phyloP scores from a whole-genome alignment of 169 alveolate species.

The Eimeria acervulina region DNA sequence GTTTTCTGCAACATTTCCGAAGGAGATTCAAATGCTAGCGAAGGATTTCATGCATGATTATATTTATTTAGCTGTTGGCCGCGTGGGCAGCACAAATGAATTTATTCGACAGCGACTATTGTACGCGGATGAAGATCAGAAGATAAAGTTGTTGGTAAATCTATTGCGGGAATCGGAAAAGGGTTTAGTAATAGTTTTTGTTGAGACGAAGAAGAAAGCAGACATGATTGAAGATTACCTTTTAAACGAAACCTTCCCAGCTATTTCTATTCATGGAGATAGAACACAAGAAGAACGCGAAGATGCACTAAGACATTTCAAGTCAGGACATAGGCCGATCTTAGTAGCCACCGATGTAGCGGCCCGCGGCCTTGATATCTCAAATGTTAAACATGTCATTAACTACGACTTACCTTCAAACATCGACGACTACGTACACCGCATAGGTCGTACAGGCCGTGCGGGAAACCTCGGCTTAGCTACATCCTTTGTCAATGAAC shows the following conservation, averaged over 20 bases:
- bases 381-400: conserved; percentile 96
- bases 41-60: conserved; percentile 93
- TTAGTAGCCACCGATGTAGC: conserved; percentile 99
- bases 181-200: conserved; percentile 91
- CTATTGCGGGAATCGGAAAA: conserved; percentile 89
- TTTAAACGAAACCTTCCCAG: conserved; percentile 91
- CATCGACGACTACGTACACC: conserved; percentile 97
- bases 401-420: conserved; percentile 97
- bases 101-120: conserved; percentile 94
- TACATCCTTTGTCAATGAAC: conserved; percentile 95
- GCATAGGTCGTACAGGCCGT: conserved; percentile 99
- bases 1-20: conserved; percentile 97
- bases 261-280: conserved; percentile 97
- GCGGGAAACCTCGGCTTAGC: conserved; percentile 99
- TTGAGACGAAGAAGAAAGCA: conserved; percentile 94
- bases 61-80: conserved; percentile 94
- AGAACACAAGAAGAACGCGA: conserved; percentile 96
- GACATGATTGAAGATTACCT: conserved; percentile 93
- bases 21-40: conserved; percentile 95
- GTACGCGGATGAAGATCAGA: conserved; percentile 94
- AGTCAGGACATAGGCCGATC: conserved; percentile 95
- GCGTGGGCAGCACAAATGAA: conserved; percentile 97
- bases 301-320: conserved; percentile 94
- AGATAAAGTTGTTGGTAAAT: conserved; percentile 90
- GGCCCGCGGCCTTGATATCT: conserved; percentile 99